Evolutionary conservation across 176 grass and related monocot genomes (phyloP).

Genomic region (Otatea glauca): DNA sequence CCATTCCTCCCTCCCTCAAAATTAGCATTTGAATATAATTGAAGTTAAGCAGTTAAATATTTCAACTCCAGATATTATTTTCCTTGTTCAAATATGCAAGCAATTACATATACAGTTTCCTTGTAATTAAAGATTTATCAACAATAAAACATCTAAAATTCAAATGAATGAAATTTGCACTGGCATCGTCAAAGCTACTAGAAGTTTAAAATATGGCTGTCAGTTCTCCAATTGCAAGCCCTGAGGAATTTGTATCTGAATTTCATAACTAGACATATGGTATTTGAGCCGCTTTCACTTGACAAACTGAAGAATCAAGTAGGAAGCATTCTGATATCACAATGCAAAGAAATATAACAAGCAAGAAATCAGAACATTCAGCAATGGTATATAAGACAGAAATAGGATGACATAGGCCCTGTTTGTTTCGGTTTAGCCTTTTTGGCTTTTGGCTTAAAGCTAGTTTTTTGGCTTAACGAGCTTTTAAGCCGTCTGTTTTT

Average conservation of each 20-base stretch:
- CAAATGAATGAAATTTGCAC: background rate
- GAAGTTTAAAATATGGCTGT: background rate
- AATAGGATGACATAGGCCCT: background rate
- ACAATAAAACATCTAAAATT: background rate
- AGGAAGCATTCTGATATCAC: constrained; percentile 87
- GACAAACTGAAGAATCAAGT: constrained; percentile 83
- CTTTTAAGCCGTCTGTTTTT: no score
- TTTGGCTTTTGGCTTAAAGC: no score
- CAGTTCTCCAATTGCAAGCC: background rate
- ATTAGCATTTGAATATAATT: no score
- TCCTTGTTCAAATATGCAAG: no score
- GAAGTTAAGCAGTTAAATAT: no score
- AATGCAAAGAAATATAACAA: constrained; percentile 23
- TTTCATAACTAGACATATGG: no score
- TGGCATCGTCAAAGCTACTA: background rate
- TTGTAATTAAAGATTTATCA: background rate
- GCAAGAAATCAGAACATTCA: constrained; percentile 20
- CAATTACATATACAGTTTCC: no score
- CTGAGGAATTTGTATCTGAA: background rate
- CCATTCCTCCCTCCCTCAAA: background rate
- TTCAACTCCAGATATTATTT: no score
- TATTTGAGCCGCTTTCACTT: no score
- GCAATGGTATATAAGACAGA: background rate
- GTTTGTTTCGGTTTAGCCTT: no score
- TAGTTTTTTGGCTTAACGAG: no score